Evolutionary conservation across 768 basidiomycete species (phyloP).

Genomic region (Hortiboletus flavorubellus): DNA sequence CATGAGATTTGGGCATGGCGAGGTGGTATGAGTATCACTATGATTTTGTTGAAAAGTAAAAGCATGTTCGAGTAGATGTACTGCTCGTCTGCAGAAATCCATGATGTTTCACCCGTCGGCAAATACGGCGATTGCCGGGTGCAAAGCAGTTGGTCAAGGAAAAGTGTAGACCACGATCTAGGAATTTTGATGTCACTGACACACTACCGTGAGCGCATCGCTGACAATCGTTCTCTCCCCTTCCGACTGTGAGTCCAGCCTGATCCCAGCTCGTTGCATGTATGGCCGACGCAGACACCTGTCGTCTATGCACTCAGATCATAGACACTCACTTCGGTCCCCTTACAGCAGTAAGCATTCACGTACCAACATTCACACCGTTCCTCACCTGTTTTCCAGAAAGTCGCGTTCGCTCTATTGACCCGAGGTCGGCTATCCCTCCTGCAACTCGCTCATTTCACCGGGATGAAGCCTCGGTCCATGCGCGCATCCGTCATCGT

Average conservation of each 20-base stretch:
- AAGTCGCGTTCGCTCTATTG: constrained; percentile 70
- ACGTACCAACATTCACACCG: not conserved
- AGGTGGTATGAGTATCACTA: not conserved
- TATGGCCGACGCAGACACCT: constrained; percentile 67
- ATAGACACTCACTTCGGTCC: constrained; percentile 64
- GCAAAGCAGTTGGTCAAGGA: too few relatives aligned
- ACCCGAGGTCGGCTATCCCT: constrained; percentile 80
- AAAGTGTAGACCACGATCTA: not conserved
- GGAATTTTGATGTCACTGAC: constrained; percentile 11
- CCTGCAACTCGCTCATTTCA: constrained; percentile 62
- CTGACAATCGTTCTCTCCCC: not conserved
- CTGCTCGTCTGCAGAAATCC: not conserved
- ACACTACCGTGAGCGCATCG: not conserved
- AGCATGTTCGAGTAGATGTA: constrained; percentile 12
- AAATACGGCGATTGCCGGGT: too few relatives aligned
- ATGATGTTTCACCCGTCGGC: too few relatives aligned
- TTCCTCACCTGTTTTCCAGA: constrained; percentile 40
- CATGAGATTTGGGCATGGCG: not conserved
- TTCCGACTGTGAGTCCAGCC: not conserved
- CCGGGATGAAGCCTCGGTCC: constrained; percentile 62
- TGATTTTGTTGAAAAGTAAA: constrained; percentile 2
- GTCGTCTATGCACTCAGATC: constrained; percentile 59
- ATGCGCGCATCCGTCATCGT: constrained; percentile 70
- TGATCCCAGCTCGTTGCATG: not conserved
- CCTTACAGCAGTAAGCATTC: constrained; percentile 54